phyloP scores from a whole-genome alignment of 495 filamentous ascomycete genomes.

The Copromyces sp. region DNA sequence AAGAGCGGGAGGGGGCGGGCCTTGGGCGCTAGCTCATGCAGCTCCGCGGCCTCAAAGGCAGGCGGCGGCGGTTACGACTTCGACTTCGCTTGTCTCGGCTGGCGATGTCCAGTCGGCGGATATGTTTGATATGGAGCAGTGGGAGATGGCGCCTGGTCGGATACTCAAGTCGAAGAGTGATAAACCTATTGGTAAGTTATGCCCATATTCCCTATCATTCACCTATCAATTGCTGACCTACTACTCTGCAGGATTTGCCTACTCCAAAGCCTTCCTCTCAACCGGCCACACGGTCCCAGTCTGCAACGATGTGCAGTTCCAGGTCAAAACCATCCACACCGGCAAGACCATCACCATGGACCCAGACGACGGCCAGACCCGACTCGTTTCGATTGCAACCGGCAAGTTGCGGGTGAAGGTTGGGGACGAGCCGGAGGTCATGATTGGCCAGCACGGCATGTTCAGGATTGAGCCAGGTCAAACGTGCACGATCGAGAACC shows the following conservation, averaged over 20 bases:
- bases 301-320: slow-evolving; percentile 23
- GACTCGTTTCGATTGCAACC: slow-evolving; percentile 23
- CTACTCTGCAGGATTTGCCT: slow-evolving; percentile 13
- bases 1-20: background rate
- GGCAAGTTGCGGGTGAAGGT: slow-evolving; percentile 27
- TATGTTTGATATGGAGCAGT: slow-evolving; percentile 28
- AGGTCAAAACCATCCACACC: slow-evolving; percentile 21
- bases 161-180: slow-evolving; percentile 3
- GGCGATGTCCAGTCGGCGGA: slow-evolving; percentile 7
- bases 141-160: slow-evolving; percentile 26
- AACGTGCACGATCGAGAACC: slow-evolving; percentile 19
- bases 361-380: slow-evolving; percentile 9
- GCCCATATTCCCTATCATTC: background rate
- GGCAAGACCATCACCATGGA: slow-evolving; percentile 17
- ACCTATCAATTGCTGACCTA: background rate
- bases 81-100: slow-evolving; percentile 6
- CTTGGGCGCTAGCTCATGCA: background rate
- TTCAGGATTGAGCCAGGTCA: slow-evolving; percentile 19
- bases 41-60: background rate
- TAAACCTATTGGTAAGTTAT: background rate
- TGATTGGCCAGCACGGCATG: slow-evolving; percentile 27
- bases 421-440: slow-evolving; percentile 21
- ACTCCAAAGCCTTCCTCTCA: slow-evolving; percentile 29
- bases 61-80: background rate
- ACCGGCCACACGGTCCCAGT: slow-evolving; percentile 18